Evolutionary conservation across 108 stramenopile species (phyloP).

Genomic region (Cyclotella choctawhatcheeana): DNA sequence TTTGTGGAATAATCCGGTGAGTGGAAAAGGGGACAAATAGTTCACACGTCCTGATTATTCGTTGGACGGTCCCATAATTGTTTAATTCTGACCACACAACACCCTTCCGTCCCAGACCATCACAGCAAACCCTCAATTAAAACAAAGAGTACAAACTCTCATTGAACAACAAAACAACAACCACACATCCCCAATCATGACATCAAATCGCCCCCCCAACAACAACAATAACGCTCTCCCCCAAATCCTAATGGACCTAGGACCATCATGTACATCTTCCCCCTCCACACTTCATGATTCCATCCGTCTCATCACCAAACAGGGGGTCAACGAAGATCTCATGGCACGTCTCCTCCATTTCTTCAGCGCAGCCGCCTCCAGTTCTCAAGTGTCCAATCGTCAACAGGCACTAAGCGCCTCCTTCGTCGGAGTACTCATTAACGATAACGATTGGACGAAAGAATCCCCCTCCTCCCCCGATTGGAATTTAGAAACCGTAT

Average conservation of each 20-base stretch:
- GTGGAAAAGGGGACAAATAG: neutral
- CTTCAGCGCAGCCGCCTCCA: conserved; percentile 59
- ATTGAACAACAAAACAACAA: neutral
- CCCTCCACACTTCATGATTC: conserved; percentile 79
- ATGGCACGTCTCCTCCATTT: conserved; percentile 87
- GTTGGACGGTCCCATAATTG: neutral
- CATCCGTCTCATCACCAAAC: conserved; percentile 57
- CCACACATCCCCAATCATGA: neutral
- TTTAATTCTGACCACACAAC: neutral
- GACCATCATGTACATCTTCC: conserved; percentile 81
- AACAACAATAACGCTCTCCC: conserved; percentile 54
- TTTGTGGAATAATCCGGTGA: conserved; percentile 1
- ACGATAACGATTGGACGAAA: conserved; percentile 18
- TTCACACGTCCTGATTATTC: neutral
- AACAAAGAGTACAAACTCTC: neutral
- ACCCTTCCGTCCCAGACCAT: neutral
- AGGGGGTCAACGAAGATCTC: conserved; percentile 59
- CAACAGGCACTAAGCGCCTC: conserved; percentile 39
- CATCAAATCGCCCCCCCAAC: neutral
- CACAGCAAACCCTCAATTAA: conserved; percentile 3
- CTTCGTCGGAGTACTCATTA: conserved; percentile 36
- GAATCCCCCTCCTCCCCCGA: conserved; percentile 39
- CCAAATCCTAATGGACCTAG: conserved; percentile 83
- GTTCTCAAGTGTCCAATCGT: neutral
- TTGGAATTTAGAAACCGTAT: conserved; percentile 91